phyloP scores from a whole-genome alignment of 129 eudicot genomes.

The Ambrosia artemisiifolia region DNA sequence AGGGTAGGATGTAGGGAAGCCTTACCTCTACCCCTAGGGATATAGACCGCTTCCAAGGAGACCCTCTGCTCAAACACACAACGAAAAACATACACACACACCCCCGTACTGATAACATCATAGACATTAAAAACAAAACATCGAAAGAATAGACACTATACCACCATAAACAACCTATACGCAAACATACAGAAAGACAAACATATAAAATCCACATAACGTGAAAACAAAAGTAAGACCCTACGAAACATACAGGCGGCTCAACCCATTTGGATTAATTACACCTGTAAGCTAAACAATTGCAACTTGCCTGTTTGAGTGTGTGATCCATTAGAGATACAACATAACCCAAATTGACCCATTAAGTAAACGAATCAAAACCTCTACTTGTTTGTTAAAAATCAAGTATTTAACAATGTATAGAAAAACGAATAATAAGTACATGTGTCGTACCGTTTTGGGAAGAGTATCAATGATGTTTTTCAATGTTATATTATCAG shows the following conservation, averaged over 20 bases:
- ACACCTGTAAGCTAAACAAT: not conserved
- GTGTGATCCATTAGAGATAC: not conserved
- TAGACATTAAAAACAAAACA: too few species aligned
- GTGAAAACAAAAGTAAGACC: too few species aligned
- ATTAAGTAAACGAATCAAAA: not conserved
- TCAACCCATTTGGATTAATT: not conserved
- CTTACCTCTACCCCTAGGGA: too few species aligned
- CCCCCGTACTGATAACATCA: too few species aligned
- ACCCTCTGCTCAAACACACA: too few species aligned
- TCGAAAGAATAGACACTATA: too few species aligned
- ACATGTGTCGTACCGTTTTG: conserved; percentile 43
- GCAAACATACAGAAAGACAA: too few species aligned
- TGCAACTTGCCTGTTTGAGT: not conserved
- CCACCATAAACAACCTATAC: too few species aligned
- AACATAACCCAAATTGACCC: not conserved
- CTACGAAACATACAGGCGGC: not conserved
- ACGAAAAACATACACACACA: too few species aligned
- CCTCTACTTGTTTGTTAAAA: not conserved
- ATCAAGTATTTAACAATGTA: not conserved
- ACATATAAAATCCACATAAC: too few species aligned
- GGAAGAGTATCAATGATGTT: conserved; percentile 74
- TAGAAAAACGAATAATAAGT: not conserved
- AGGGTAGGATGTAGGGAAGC: too few species aligned
- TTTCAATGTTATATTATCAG: conserved; percentile 74
- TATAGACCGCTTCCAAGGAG: too few species aligned